Base-by-base conservation (phyloP, 257 asterid species). In the Ophiorrhiza pumila region DNA sequence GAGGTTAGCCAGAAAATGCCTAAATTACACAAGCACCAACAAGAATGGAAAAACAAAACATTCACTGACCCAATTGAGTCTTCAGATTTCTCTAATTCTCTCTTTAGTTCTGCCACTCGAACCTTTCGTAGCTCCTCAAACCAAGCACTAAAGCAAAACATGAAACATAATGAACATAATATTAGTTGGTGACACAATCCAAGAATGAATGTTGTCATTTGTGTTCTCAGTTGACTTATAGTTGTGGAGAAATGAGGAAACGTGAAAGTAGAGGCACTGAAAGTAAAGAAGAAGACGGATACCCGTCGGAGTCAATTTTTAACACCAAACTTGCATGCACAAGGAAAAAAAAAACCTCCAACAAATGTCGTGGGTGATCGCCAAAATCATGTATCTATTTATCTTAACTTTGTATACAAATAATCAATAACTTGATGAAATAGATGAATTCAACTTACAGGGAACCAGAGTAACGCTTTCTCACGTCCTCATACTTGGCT, bases 31-130 rank as follows among this genome's bases (percentile, higher is more conserved):
- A 50, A 31, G 42, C 60, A 53, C 15, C 52, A 65, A 65, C 63
- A 41, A 41, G 8, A 61, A 75, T 22, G 20, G 27, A 37, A 45
- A 46, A 39, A 61, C 5, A 41, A 22, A 32, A 72, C 6, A 57
- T 42, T 56, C 32, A 87, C 93, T 77, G 74, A 91, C 98, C 97
- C 95, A 72, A 94, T 94, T 39, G 96, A 87, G 76, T 83, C 88
- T 72, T 86, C 98, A 59, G 93, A 90, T 86, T 76, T 87, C 71
- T 83, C 91, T 75, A 94, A 82, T 71, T 86, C 93, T 77, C 74
- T 83, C 80, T 84, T 91, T 81, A 94, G 82, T 84, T 91, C 96
- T 17, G 87, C 96, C 70, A 94, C 83, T 73, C 97, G 90, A 57
- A 79, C 80, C 80, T 88, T 82, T 76, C 87, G 86, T 77, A 94